Percentiles rank a stretch among this genome's conserved stretches.
Evolutionary conservation across 1,284 basidiomycete genomes (phyloP).

Genomic region (Boletus albobrunnescens): DNA sequence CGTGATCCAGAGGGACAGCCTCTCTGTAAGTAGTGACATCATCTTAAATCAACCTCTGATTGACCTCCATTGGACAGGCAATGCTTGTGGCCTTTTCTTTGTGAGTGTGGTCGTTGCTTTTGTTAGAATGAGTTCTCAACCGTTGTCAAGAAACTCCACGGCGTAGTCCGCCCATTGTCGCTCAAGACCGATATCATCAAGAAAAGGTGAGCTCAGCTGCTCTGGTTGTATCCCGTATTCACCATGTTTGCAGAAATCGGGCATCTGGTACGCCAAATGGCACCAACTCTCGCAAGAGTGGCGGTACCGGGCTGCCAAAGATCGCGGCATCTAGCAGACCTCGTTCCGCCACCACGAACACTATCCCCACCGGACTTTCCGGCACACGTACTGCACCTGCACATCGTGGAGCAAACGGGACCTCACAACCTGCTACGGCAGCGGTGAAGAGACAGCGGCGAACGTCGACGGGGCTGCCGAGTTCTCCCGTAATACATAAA

Average conservation of each 20-base stretch:
- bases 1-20: constrained; percentile 94
- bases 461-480: constrained; percentile 54
- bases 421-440: constrained; percentile 30
- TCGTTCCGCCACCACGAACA: constrained; percentile 50
- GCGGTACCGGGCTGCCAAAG: constrained; percentile 57
- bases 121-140: constrained; percentile 16
- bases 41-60: neutral
- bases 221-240: constrained; percentile 1
- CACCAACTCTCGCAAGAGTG: constrained; percentile 56
- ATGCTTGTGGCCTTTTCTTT: constrained; percentile 88
- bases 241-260: constrained; percentile 55
- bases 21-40: constrained; percentile 56
- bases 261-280: constrained; percentile 65
- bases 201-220: constrained; percentile 63
- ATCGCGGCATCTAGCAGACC: constrained; percentile 60
- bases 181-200: constrained; percentile 98
- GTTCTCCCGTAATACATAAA: constrained; percentile 36
- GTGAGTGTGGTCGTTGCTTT: constrained; percentile 47
- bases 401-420: constrained; percentile 29
- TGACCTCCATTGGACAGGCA: constrained; percentile 43
- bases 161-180: constrained; percentile 88
- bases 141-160: constrained; percentile 78
- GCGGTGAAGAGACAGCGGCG: constrained; percentile 78
- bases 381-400: constrained; percentile 40
- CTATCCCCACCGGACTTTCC: constrained; percentile 44